Evolutionary conservation across 352 stramenopile genomes (phyloP).

Genomic region (Pythium phragmitis): DNA sequence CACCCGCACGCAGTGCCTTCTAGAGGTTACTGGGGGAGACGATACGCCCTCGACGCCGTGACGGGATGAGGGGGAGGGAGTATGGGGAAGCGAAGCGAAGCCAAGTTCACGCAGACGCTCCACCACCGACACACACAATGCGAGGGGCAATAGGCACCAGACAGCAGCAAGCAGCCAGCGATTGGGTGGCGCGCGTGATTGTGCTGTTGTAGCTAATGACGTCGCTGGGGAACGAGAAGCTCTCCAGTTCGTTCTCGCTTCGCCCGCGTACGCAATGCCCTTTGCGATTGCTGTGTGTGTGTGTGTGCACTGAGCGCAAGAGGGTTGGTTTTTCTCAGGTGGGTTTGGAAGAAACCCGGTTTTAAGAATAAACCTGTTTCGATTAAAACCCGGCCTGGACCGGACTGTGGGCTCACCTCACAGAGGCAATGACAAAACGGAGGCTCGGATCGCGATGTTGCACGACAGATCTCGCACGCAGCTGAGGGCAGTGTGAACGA

Average conservation of each 20-base stretch:
- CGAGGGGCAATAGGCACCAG: not conserved
- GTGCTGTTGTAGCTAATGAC: not conserved
- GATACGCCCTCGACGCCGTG: no score
- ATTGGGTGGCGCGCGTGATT: not conserved
- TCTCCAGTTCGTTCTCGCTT: no score
- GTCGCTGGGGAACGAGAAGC: not conserved
- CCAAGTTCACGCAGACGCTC: not conserved
- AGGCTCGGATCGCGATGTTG: not conserved
- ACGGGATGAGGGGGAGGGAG: no score
- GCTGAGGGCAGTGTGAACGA: not conserved
- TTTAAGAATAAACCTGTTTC: not conserved
- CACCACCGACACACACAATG: not conserved
- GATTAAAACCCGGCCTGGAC: not conserved
- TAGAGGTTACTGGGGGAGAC: not conserved
- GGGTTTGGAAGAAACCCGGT: not conserved
- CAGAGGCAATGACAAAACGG: not conserved
- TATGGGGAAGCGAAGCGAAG: not conserved
- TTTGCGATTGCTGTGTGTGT: slow-evolving; percentile 16
- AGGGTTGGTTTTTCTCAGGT: slow-evolving; percentile 20
- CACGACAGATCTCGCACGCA: not conserved
- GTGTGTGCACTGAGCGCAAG: slow-evolving; percentile 1
- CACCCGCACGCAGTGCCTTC: not conserved
- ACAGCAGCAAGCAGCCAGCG: not conserved
- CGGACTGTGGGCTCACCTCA: no score
- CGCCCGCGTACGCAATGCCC: slow-evolving; percentile 13